Base-by-base conservation (phyloP, 1,139 yeast genomes). In the Saccharomyces hybrid region DNA sequence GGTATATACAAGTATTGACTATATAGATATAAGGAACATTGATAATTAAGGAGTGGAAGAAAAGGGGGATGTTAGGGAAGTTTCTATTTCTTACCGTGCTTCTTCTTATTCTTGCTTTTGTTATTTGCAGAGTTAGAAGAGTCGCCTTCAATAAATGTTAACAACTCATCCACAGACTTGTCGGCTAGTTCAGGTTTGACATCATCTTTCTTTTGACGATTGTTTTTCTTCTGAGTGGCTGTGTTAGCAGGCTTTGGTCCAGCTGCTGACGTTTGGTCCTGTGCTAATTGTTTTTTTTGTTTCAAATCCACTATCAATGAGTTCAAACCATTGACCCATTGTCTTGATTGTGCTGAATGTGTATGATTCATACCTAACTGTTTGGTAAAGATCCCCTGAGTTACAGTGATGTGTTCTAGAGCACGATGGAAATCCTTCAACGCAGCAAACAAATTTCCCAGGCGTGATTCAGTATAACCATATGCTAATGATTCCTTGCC, bases 121-220 rank as follows among this genome's bases (percentile, higher is more conserved):
- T 67, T 62, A 46, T 62, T 67, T 29, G 64, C 54, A 49, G 70
- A 64, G 47, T 54, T 54, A 32, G 61, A 12, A 51, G 63, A 64
- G 16, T 65, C 66, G 50, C 86, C 88, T 68, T 83, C 86, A 63
- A 86, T 83, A 64, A 80, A 86, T 52, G 77, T 76, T 72, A 85
- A 74, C 59, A 86, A 80, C 56, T 84, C 91, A 53, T 84, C 91
- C 55, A 85, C 79, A 19, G 87, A 81, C 68, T 82, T 76, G 52
- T 73, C 71, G 12, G 85, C 84, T 59, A 84, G 76, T 46, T 76
- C 79, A 26, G 87, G 83, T 61, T 79, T 74, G 12, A 81, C 65
- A 11, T 63, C 64, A n/a, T 64, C 59, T 57, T 73, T 73, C 55
- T 71, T 71, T 60, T 58, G 51, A 28, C 55, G 54, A 21, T 51